A percentile compares a stretch with the other conserved stretches of the same genome.
Evolutionary conservation across 208 protist species (phyloP).

Genomic region (Leishmania guyanensis): DNA sequence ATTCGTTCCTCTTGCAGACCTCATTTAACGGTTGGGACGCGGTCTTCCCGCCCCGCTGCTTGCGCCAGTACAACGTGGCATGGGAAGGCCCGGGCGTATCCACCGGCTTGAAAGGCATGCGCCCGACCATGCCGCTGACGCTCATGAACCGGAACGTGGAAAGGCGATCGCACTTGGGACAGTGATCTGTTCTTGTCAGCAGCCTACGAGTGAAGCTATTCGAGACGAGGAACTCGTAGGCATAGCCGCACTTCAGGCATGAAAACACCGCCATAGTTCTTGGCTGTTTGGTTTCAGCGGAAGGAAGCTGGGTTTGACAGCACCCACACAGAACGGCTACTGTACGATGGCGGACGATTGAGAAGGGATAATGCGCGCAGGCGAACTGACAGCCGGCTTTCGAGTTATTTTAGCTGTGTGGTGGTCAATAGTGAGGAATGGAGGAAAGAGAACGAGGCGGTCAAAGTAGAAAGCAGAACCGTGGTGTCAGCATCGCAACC

Average conservation of each 20-base stretch:
- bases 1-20: conserved; percentile 61
- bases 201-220: conserved; percentile 61
- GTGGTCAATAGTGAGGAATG: not conserved
- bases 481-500: not conserved
- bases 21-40: conserved; percentile 55
- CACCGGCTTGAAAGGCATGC: conserved; percentile 64
- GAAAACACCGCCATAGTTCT: conserved; percentile 79
- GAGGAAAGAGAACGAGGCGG: not conserved
- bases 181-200: conserved; percentile 59
- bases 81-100: conserved; percentile 66
- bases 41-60: conserved; percentile 49
- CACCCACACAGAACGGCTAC: not conserved
- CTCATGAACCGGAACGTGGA: conserved; percentile 74
- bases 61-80: conserved; percentile 79
- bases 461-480: not conserved
- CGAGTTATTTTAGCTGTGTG: not conserved
- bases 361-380: not conserved
- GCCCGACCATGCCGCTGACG: conserved; percentile 79
- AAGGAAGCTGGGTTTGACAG: not conserved
- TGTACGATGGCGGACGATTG: conserved; percentile 1
- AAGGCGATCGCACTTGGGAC: conserved; percentile 66
- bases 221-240: conserved; percentile 81
- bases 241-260: conserved; percentile 72
- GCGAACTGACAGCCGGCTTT: not conserved
- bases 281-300: conserved; percentile 1